Percentiles rank a stretch among this genome's conserved stretches.
phyloP scores from a whole-genome alignment of 305 asterid species.

The Fraxinus latifolia region DNA sequence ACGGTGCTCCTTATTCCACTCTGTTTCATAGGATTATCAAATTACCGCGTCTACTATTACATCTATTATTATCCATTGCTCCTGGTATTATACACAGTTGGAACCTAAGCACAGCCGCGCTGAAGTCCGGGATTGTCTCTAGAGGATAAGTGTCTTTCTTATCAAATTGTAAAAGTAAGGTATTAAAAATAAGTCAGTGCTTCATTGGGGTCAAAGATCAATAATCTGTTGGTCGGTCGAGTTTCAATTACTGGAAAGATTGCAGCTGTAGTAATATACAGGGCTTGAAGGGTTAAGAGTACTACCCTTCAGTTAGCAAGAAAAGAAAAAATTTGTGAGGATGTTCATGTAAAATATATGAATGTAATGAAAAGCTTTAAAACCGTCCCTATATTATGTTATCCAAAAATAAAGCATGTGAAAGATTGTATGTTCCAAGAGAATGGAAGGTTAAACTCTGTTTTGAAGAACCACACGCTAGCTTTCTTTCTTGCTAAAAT shows the following conservation, averaged over 20 bases:
- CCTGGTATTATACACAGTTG: constrained; percentile 33
- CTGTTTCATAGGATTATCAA: constrained; percentile 35
- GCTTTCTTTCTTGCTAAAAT: too few relatives aligned
- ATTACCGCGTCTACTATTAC: constrained; percentile 24
- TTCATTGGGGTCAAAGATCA: constrained; percentile 18
- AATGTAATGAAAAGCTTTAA: not conserved
- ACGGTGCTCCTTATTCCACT: constrained; percentile 33
- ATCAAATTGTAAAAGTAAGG: constrained; percentile 17
- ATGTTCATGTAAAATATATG: not conserved
- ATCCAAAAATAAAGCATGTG: not conserved
- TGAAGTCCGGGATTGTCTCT: not conserved
- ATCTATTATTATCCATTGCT: constrained; percentile 41
- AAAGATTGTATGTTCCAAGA: too few relatives aligned
- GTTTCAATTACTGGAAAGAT: not conserved
- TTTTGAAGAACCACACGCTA: too few relatives aligned
- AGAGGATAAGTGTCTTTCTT: not conserved
- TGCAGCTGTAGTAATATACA: not conserved
- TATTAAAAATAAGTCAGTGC: constrained; percentile 7
- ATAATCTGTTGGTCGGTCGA: constrained; percentile 23
- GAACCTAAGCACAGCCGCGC: constrained; percentile 13
- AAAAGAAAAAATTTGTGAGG: not conserved
- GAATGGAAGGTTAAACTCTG: too few relatives aligned
- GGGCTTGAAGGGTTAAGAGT: not conserved
- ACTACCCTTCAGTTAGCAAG: not conserved
- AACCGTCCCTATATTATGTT: not conserved